phyloP scores from a whole-genome alignment of 176 grass and related monocot species.

The Puccinellia tenuiflora region DNA sequence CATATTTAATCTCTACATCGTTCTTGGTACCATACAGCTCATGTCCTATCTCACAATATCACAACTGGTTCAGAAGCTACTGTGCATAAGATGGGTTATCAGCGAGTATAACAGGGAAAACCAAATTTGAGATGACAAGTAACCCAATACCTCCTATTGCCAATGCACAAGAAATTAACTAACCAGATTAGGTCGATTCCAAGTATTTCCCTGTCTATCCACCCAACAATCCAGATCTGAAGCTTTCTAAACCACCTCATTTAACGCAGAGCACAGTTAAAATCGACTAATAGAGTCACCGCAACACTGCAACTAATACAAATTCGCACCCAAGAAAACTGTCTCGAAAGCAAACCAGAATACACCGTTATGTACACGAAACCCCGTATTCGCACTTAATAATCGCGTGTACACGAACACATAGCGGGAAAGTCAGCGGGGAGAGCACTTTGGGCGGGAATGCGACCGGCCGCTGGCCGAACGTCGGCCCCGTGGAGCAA shows the following conservation, averaged over 20 bases:
- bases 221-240: conserved; percentile 22
- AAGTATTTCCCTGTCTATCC: not conserved
- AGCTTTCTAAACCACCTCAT: not conserved
- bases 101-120: not conserved
- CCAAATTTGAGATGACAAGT: not conserved
- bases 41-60: not conserved
- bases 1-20: not conserved
- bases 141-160: not conserved
- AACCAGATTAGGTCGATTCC: not conserved
- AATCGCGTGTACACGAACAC: not conserved
- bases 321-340: not conserved
- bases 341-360: conserved; percentile 1
- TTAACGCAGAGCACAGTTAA: not conserved
- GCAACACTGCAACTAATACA: not conserved
- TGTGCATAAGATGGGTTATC: not conserved
- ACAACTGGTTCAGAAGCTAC: not conserved
- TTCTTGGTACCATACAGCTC: not conserved
- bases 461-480: not conserved
- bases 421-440: not conserved
- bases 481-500: not conserved
- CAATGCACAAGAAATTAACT: not conserved
- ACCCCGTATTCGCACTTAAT: not conserved
- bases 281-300: not conserved
- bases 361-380: not conserved
- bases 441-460: not conserved